phyloP scores from a whole-genome alignment of 345 rosid genomes.

The Citrus medica region DNA sequence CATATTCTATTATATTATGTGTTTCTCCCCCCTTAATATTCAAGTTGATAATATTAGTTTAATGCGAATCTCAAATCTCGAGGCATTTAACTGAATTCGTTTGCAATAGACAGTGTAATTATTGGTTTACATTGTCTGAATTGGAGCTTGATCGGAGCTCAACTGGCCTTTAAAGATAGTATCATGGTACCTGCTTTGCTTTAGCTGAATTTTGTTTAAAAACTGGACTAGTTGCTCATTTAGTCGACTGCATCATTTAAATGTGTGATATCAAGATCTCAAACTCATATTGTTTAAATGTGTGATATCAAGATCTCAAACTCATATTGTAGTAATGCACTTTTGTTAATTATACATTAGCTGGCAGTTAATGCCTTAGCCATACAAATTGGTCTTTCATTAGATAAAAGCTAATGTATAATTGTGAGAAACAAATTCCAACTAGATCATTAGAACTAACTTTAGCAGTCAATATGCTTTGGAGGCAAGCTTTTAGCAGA shows the following conservation, averaged over 20 bases:
- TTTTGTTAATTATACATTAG: not conserved
- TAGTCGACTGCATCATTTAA: not conserved
- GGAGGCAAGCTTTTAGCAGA: not conserved
- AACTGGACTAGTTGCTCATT: not conserved
- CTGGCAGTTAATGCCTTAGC: not conserved
- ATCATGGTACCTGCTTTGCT: not conserved
- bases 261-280: not conserved
- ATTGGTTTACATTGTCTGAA: not conserved
- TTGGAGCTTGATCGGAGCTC: not conserved
- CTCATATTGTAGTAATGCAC: too few species aligned
- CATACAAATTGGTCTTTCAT: not conserved
- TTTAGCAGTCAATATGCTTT: not conserved
- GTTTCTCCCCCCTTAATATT: not conserved
- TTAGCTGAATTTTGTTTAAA: not conserved
- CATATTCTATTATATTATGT: not conserved
- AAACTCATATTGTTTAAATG: too few species aligned
- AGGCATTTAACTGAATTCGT: not conserved
- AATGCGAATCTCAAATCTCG: not conserved
- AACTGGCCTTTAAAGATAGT: not conserved
- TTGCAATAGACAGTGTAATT: not conserved
- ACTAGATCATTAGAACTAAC: not conserved
- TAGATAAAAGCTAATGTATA: too few species aligned
- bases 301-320: too few species aligned
- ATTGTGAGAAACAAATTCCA: not conserved
- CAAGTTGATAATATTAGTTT: not conserved